phyloP scores from a whole-genome alignment of 768 basidiomycete genomes.

The Mycena vitilis region DNA sequence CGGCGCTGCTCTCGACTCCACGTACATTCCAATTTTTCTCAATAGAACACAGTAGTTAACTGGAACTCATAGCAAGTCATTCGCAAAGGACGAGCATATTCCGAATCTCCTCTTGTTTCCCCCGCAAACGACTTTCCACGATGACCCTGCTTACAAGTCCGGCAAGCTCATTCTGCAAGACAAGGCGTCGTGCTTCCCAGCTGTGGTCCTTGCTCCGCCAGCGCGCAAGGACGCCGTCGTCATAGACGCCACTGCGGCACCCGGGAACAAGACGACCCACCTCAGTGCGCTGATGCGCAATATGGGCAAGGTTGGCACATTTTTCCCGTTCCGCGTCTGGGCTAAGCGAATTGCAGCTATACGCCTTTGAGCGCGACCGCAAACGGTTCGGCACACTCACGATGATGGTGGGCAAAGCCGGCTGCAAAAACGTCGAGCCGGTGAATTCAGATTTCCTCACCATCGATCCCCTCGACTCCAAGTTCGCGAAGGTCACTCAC shows the following conservation, averaged over 20 bases:
- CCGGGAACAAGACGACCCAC: slow-evolving; percentile 98
- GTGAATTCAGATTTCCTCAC: slow-evolving; percentile 87
- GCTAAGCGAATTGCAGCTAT: slow-evolving; percentile 60
- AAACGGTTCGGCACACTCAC: slow-evolving; percentile 86
- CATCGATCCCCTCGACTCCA: slow-evolving; percentile 72
- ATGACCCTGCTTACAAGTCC: slow-evolving; percentile 75
- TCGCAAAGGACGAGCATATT: slow-evolving; percentile 83
- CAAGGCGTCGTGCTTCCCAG: slow-evolving; percentile 98
- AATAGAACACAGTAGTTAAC: neutral
- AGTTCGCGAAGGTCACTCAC: slow-evolving; percentile 79
- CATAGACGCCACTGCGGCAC: slow-evolving; percentile 96
- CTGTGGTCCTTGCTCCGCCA: slow-evolving; percentile 85
- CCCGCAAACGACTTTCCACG: slow-evolving; percentile 72
- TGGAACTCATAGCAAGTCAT: slow-evolving; percentile 60
- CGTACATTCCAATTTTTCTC: slow-evolving; percentile 48
- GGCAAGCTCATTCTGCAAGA: slow-evolving; percentile 95
- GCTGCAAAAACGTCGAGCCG: slow-evolving; percentile 83
- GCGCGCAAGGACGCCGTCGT: slow-evolving; percentile 64
- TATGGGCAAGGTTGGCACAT: slow-evolving; percentile 74
- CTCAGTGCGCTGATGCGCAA: slow-evolving; percentile 89
- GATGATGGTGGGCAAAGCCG: slow-evolving; percentile 86
- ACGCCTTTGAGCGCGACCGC: slow-evolving; percentile 90
- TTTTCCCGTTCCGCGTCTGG: neutral
- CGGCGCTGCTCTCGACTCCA: slow-evolving; percentile 63
- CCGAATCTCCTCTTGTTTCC: slow-evolving; percentile 84